Percentiles rank a stretch among this genome's conserved stretches.
Evolutionary conservation across 179 eudicot species (phyloP).

Genomic region (Nepenthes alata): DNA sequence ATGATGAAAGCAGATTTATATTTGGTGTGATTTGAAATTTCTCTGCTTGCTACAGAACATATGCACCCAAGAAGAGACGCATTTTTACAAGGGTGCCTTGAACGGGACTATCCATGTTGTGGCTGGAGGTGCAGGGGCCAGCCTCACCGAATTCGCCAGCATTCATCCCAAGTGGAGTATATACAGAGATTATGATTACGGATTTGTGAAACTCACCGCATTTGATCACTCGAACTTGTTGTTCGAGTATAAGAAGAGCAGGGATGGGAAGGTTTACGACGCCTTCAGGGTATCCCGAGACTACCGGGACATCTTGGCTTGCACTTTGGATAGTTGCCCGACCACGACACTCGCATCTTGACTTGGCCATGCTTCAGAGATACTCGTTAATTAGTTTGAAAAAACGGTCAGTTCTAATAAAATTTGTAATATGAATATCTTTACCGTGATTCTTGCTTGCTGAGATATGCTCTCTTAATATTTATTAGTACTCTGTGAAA

Average conservation of each 20-base stretch:
- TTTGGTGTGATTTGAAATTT: too few relatives aligned
- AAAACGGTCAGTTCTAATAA: too few relatives aligned
- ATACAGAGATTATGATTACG: conserved; percentile 49
- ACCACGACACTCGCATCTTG: conserved; percentile 44
- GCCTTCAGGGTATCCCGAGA: conserved; percentile 58
- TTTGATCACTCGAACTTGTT: conserved; percentile 49
- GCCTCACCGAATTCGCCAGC: conserved; percentile 34
- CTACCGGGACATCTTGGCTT: conserved; percentile 66
- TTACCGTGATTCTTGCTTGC: too few relatives aligned
- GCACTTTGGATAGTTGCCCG: conserved; percentile 60
- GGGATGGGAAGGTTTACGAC: conserved; percentile 60
- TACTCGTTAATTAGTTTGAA: too few relatives aligned
- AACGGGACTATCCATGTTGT: conserved; percentile 65
- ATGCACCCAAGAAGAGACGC: conserved; percentile 41
- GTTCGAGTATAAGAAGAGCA: conserved; percentile 74
- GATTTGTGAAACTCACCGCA: conserved; percentile 62
- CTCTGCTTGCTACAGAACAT: conserved; percentile 32
- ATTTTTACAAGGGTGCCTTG: conserved; percentile 36
- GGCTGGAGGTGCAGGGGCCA: conserved; percentile 67
- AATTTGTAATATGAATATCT: too few relatives aligned
- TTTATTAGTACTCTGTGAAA: too few relatives aligned
- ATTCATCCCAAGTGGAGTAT: conserved; percentile 51
- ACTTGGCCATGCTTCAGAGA: background rate
- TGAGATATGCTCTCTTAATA: too few relatives aligned
- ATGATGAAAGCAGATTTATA: too few relatives aligned